Evolutionary conservation across 2,329 filamentous ascomycete genomes (phyloP).

Genomic region (Tympanopsis confertula): DNA sequence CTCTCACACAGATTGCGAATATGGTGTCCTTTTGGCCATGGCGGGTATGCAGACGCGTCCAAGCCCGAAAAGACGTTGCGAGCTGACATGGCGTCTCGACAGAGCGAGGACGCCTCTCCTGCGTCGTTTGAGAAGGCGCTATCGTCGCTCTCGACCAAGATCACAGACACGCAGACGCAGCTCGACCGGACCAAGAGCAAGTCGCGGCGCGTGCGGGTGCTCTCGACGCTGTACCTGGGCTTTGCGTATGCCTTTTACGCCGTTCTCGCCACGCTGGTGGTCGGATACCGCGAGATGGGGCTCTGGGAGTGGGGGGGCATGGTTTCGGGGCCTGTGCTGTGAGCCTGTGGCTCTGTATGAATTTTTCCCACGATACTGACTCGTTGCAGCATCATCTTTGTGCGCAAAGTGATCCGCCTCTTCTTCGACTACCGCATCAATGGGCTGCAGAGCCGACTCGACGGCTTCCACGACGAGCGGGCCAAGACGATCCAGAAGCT

Average conservation of each 20-base stretch:
- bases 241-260: slow-evolving; percentile 83
- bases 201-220: slow-evolving; percentile 67
- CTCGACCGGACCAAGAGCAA: slow-evolving; percentile 64
- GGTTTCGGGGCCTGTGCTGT: slow-evolving; percentile 68
- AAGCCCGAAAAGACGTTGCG: neutral
- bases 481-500: slow-evolving; percentile 84
- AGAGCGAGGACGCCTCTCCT: slow-evolving; percentile 72
- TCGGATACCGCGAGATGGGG: slow-evolving; percentile 72
- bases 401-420: slow-evolving; percentile 52
- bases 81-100: slow-evolving; percentile 6
- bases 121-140: slow-evolving; percentile 89
- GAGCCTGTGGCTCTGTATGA: slow-evolving; percentile 15
- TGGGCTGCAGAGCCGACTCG: slow-evolving; percentile 55
- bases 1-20: too few species aligned
- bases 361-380: slow-evolving; percentile 5
- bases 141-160: slow-evolving; percentile 70
- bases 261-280: slow-evolving; percentile 71
- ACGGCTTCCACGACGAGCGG: slow-evolving; percentile 67
- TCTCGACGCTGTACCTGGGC: slow-evolving; percentile 81
- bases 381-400: slow-evolving; percentile 59
- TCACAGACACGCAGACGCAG: slow-evolving; percentile 59
- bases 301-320: slow-evolving; percentile 68
- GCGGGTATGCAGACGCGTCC: slow-evolving; percentile 40
- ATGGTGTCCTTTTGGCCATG: slow-evolving; percentile 86
- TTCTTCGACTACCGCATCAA: slow-evolving; percentile 77